Conservation (phyloP, 306 rosid genomes). For the Fragaria vesca region DNA sequence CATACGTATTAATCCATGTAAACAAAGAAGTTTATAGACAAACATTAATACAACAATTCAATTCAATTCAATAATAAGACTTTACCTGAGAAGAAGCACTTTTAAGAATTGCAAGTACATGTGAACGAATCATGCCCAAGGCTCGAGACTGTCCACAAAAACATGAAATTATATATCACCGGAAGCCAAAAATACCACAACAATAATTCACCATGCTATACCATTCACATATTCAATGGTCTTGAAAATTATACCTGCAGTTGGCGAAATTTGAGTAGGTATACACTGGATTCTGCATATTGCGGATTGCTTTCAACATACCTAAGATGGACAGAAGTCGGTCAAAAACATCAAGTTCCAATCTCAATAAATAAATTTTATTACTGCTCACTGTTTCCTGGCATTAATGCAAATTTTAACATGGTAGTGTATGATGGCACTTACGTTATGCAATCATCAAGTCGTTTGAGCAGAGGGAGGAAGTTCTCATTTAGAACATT, state of each 20-base stretch:
- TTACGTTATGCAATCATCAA: conserved; percentile 97
- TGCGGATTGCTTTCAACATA: conserved; percentile 93
- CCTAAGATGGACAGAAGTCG: conserved; percentile 43
- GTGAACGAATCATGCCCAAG: conserved; percentile 90
- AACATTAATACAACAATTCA: conserved; percentile 18
- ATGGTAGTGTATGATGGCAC: conserved; percentile 29
- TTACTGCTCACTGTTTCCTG: conserved; percentile 7
- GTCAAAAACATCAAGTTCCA: neutral
- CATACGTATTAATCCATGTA: neutral
- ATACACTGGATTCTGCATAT: conserved; percentile 95
- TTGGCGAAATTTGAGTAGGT: conserved; percentile 94
- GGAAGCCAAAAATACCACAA: conserved; percentile 19
- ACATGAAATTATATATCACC: conserved; percentile 28
- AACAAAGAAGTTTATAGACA: neutral
- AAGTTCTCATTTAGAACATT: conserved; percentile 80
- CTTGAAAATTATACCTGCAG: conserved; percentile 66
- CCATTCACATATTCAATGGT: conserved; percentile 8
- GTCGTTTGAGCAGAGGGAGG: conserved; percentile 86
- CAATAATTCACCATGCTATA: conserved; percentile 15
- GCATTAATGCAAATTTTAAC: neutral
- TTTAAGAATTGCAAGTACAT: conserved; percentile 81
- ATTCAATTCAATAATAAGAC: conserved; percentile 28
- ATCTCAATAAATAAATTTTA: neutral
- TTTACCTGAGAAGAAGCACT: conserved; percentile 95
- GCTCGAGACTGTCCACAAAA: conserved; percentile 82